phyloP scores from a whole-genome alignment of 305 asterid genomes.

The Rubia peregrina region DNA sequence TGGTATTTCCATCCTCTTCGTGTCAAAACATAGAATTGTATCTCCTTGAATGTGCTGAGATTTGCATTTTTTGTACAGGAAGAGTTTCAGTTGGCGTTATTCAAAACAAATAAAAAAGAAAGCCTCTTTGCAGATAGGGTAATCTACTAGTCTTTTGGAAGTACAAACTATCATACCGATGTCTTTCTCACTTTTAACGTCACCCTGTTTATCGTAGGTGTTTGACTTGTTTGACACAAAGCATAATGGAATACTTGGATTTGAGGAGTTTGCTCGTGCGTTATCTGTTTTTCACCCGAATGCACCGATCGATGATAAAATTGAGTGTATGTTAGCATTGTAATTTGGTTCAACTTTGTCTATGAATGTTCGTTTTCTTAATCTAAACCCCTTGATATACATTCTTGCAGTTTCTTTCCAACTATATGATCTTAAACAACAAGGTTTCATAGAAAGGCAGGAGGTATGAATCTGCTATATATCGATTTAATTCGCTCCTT shows the following conservation, averaged over 20 bases:
- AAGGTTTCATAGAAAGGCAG: conserved; percentile 97
- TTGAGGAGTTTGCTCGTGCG: conserved; percentile 97
- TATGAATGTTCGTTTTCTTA: not conserved
- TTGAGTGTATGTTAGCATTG: conserved; percentile 53
- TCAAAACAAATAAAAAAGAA: conserved; percentile 97
- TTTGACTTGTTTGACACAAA: conserved; percentile 95
- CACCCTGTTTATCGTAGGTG: conserved; percentile 43
- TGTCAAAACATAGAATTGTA: not conserved
- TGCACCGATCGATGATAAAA: conserved; percentile 95
- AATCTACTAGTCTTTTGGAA: conserved; percentile 12
- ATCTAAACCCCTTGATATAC: not conserved
- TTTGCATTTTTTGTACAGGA: conserved; percentile 47
- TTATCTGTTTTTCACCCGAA: conserved; percentile 98
- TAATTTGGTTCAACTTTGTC: conserved; percentile 6
- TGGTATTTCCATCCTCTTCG: conserved; percentile 4
- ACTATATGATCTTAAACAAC: conserved; percentile 98
- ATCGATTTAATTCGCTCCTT: conserved; percentile 6
- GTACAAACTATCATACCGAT: not conserved
- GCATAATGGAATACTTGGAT: conserved; percentile 95
- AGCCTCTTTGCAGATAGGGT: conserved; percentile 99
- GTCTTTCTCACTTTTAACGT: conserved; percentile 13
- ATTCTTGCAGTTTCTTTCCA: conserved; percentile 83
- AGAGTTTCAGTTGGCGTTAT: conserved; percentile 94
- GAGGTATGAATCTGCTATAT: conserved; percentile 51
- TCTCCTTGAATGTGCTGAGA: conserved; percentile 7